Conservation (phyloP, 2,329 filamentous ascomycete species). For the Penicillium sp. region DNA sequence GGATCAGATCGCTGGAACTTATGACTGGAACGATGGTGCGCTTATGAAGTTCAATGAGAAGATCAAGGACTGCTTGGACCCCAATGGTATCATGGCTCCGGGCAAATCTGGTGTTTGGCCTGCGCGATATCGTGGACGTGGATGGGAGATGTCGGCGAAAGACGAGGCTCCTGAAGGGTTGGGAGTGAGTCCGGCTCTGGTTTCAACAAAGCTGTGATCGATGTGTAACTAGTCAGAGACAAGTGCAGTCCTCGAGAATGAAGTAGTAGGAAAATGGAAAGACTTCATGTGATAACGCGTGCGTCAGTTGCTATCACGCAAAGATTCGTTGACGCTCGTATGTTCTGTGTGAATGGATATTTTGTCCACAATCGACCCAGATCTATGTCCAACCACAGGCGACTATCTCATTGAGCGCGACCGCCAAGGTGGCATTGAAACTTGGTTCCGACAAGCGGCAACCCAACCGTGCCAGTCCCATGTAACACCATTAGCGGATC, state of each 20-base stretch:
- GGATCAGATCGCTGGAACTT: constrained; percentile 18
- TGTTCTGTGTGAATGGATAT: neutral
- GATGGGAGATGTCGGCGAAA: constrained; percentile 4
- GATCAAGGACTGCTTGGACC: constrained; percentile 15
- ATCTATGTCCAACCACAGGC: neutral
- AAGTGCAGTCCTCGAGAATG: no score
- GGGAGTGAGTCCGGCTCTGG: neutral
- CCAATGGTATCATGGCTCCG: constrained; percentile 16
- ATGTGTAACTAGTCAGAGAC: neutral
- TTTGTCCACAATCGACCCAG: neutral
- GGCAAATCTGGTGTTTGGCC: constrained; percentile 18
- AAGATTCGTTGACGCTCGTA: neutral
- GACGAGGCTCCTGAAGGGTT: constrained; percentile 5
- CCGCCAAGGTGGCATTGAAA: neutral
- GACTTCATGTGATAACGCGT: neutral
- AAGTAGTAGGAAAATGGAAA: neutral
- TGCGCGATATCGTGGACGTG: constrained; percentile 9
- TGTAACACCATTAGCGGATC: neutral
- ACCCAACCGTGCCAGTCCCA: neutral
- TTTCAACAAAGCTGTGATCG: neutral
- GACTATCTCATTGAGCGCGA: neutral
- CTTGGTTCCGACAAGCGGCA: neutral
- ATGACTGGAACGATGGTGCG: constrained; percentile 11
- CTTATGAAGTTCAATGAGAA: constrained; percentile 13
- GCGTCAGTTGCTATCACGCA: neutral